Base-by-base conservation (phyloP, 1,284 basidiomycete genomes). In the Inonotus hispidus region DNA sequence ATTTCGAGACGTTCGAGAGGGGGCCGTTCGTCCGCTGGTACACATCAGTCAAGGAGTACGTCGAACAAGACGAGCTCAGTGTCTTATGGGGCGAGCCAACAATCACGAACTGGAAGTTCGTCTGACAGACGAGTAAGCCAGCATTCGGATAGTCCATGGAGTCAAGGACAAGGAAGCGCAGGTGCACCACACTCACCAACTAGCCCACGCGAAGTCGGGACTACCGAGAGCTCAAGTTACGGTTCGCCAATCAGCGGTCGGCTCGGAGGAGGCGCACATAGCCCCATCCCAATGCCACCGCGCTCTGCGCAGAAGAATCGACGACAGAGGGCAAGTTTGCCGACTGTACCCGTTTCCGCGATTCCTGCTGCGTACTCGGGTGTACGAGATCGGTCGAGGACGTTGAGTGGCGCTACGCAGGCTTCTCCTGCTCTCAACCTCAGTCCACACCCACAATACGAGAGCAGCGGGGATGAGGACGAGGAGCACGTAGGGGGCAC, bases 241-340 rank as follows among this genome's bases (percentile, higher is more conserved):
- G 56, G 59, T 7, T 62, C 61, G 8, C 71, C 74, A 14, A 64
- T 64, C 16, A 77, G 74, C 68, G 78, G 66, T 62, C 68, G 65
- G 54, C 66, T 47, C 47, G 43, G 60, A 38, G 38, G 38, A n/a
- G 19, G 10, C 16, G 70, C 69, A 59, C 68, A 68, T 23, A 75
- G 74, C 53, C 76, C 73, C 0, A 85, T 90, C 59, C 87, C 89
- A 13, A 87, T 88, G 83, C 88, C 88, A 0, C 86, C 85, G 13
- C 74, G 84, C 43, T 85, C 87, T 69, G 85, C 39, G 50, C 63
- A 25, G 14, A 59, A 50, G 37, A 37, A 38, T 23, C 39, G 53
- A 23, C 52, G 35, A 11, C 53, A 60, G 29, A 39, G 53, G 3
- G 41, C 53, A n/a, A 60, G 59, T 23, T 27, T 60, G 23, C 59